Percentiles rank a stretch among this genome's conserved stretches.
Conservation (phyloP, 257 asterid species). For the Solanum pennellii region DNA sequence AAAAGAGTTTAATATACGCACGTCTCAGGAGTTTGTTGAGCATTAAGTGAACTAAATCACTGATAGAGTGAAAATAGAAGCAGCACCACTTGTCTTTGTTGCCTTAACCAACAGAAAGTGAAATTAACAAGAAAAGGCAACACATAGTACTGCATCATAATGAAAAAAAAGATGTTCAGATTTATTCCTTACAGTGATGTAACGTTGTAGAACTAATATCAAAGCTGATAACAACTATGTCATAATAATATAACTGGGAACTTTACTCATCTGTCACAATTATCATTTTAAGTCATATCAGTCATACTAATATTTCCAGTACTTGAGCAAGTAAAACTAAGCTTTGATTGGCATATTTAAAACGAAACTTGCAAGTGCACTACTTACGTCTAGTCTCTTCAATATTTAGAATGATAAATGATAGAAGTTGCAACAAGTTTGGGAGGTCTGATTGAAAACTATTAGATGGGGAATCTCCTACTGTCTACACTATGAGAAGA, state of each 20-base stretch:
- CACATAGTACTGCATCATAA: neutral
- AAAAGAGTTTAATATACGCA: neutral
- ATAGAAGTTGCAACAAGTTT: neutral
- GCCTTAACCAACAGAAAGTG: neutral
- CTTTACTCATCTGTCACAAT: neutral
- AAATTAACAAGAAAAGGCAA: neutral
- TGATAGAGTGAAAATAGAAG: neutral
- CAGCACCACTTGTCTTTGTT: neutral
- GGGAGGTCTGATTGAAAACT: neutral
- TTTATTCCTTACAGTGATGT: neutral
- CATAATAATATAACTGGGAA: neutral
- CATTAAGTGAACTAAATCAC: neutral
- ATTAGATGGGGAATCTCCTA: neutral
- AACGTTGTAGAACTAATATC: neutral
- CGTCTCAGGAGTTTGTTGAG: neutral
- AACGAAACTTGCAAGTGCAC: neutral
- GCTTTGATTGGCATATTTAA: neutral
- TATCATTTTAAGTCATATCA: neutral
- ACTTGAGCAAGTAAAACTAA: neutral
- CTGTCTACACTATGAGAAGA: neutral
- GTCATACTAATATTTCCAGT: neutral
- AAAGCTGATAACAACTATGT: neutral
- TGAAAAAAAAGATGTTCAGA: neutral
- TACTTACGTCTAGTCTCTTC: neutral
- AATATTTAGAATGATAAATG: neutral